These are phyloP conservation scores for Melampsora americana DNA, from an alignment of 1,284 basidiomycete genomes.

Conservation along the genomic window DNA sequence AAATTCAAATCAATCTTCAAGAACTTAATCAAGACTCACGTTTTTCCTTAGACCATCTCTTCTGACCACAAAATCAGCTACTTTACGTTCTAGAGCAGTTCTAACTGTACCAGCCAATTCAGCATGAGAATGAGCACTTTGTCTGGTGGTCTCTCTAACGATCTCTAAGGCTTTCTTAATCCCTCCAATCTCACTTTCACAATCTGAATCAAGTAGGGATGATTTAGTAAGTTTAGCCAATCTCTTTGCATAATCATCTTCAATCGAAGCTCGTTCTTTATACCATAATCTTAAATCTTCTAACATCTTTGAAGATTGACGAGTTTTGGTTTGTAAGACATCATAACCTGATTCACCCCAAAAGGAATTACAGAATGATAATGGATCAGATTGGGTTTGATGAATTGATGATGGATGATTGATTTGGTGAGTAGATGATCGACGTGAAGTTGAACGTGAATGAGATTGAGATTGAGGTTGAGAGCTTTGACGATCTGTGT, in stretches of 20 bases:
- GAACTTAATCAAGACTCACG: constrained; percentile 45
- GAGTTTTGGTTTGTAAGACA: constrained; percentile 25
- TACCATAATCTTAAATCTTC: constrained; percentile 40
- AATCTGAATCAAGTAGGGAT: constrained; percentile 61
- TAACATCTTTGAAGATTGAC: constrained; percentile 36
- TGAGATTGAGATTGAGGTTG: constrained; percentile 8
- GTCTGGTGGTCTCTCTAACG: constrained; percentile 76
- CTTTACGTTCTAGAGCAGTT: constrained; percentile 66
- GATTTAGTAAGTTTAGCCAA: constrained; percentile 75
- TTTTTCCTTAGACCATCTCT: constrained; percentile 49
- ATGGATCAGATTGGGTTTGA: constrained; percentile 11
- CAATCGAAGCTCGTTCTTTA: constrained; percentile 65
- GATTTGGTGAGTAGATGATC: background rate
- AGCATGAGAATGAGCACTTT: constrained; percentile 69
- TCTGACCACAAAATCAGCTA: constrained; percentile 50
- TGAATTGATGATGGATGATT: background rate
- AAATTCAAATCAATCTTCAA: background rate
- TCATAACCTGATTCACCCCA: constrained; percentile 36
- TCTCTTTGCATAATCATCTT: constrained; percentile 91
- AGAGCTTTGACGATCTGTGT: background rate
- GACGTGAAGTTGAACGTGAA: constrained; percentile 12
- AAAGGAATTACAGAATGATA: constrained; percentile 40
- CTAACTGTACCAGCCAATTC: constrained; percentile 71
- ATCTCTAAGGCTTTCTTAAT: constrained; percentile 73
- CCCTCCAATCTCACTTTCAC: constrained; percentile 61